Evolutionary conservation across 192 early-diverging fungal genomes (phyloP), one percentile per base, ranked within the genome.

Genomic region (Umbelopsis ramanniana): DNA sequence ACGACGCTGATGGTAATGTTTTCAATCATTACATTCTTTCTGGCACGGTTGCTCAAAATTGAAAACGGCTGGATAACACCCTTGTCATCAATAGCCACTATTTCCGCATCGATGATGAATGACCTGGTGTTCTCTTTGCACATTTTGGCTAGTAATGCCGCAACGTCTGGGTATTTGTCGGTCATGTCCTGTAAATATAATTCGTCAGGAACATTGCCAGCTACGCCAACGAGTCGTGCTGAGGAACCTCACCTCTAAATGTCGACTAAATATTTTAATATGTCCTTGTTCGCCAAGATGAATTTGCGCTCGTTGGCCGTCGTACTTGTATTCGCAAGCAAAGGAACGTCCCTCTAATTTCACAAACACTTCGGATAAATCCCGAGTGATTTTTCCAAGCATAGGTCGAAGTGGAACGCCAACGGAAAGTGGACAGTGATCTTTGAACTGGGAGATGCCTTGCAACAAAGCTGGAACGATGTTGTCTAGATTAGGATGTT

Each of bases 301-400:
- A 52, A 96, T 92, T 84, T 96, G 95, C 22, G 93, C 94, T 23
- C 95, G 87, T 79, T 96, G 93, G 8, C 95, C 95, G 73, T 96
- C 95, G 72, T 96, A 96, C 74, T 96, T 96, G 82, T 86, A 94
- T 81, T 96, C 95, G 76, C 95, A 96, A 6, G 90, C 91, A 69
- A 95, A 95, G 10, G 82, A 73, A 52, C 86, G 87, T 35, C 88
- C 90, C 63, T 95, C 93, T 67, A 95, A 91, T 14, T 91, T 83
- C 40, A 93, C 83, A 79, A 96, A 77, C 23, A 96, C 89, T 53
- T 95, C 93, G 0, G 85, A 81, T 0, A 95, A 81, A 47, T 86
- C 85, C 76, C 93, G 93, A 35, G 93, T 95, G 6, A 93, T 93
- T 74, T 96, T 91, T 21, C 93, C 94, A 50, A 96, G 86, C 95